Base-by-base conservation (phyloP, 805 yeast genomes). In the Yamadazyma phyllophila region DNA sequence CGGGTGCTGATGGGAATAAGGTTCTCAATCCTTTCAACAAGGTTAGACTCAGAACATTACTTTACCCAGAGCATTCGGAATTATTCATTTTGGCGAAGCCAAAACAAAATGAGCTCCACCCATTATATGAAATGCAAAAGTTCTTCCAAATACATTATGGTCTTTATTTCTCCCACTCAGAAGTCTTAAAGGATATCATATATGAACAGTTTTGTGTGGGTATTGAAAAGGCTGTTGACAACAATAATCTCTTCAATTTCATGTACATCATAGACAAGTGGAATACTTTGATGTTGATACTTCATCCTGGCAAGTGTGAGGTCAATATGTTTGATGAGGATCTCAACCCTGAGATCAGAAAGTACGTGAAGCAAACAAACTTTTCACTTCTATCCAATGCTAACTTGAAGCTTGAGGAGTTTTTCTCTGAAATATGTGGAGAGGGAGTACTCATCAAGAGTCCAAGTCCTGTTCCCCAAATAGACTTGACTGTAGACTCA, bases 41-140 rank as follows among this genome's bases (percentile, higher is more conserved):
- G 17, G 49, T 71, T 2, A 58, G 62, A 32, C 48, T 71, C 0
- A 51, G 76, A 34, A 65, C 63, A 49, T 54, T 71, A 10, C 46
- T 73, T 58, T 55, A 67, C 45, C 80, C 82, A 1, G 64, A 68
- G 35, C 76, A 79, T 49, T 60, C 60, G 27, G 88, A 82, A 53
- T 66, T 67, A 34, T 82, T 76, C 49, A 49, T 71, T 7, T 60
- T 82, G 31, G 75, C 76, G 2, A 61, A 65, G 12, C 79, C 84
- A 5, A 79, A 77, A 48, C 73, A 74, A 48, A 78, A 79, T 44
- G 82, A 77, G 47, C 68, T 81, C 34, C 82, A 83, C 55, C 88
- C 90, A 4, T 65, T 82, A 38, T 76, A 70, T 41, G 92, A 85
- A 54, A 71, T 85, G 44, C 83, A 81, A 4, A 69, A 65, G 47